Percentiles rank a stretch among this genome's conserved stretches.
These are phyloP conservation scores for Pseudogymnoascus sp. DNA, from an alignment of 2,329 filamentous ascomycete genomes.

Conservation along the genomic window DNA sequence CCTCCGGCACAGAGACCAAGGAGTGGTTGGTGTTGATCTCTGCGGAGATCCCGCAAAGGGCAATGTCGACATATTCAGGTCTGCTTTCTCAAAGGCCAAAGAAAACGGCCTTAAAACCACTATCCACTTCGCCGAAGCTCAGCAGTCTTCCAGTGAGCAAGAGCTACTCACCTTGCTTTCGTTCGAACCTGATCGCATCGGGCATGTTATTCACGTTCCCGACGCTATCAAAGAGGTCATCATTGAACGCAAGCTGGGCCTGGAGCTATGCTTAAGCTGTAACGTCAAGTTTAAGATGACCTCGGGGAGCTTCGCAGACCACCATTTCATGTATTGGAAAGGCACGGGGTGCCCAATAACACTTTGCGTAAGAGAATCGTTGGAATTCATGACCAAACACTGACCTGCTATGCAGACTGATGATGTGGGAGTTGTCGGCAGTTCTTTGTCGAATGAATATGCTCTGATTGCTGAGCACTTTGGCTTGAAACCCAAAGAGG, in stretches of 20 bases:
- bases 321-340: slow-evolving; percentile 73
- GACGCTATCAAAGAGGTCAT: slow-evolving; percentile 53
- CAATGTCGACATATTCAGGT: slow-evolving; percentile 51
- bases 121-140: slow-evolving; percentile 70
- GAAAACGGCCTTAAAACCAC: slow-evolving; percentile 54
- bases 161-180: slow-evolving; percentile 60
- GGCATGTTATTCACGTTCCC: slow-evolving; percentile 72
- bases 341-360: slow-evolving; percentile 53
- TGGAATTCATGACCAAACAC: not conserved
- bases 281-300: slow-evolving; percentile 74
- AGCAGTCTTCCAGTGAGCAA: slow-evolving; percentile 44
- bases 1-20: slow-evolving; percentile 40
- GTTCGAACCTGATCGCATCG: slow-evolving; percentile 62
- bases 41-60: slow-evolving; percentile 67
- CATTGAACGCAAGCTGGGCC: slow-evolving; percentile 45
- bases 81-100: slow-evolving; percentile 52
- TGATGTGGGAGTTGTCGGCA: slow-evolving; percentile 76
- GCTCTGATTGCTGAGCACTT: slow-evolving; percentile 66
- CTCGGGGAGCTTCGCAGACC: slow-evolving; percentile 53
- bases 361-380: slow-evolving; percentile 53
- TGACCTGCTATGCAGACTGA: slow-evolving; percentile 54
- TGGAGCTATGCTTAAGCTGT: slow-evolving; percentile 74
- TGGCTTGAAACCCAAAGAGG: slow-evolving; percentile 39
- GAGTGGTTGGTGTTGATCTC: slow-evolving; percentile 69
- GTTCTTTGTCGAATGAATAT: slow-evolving; percentile 70